phyloP scores from a whole-genome alignment of 1,284 basidiomycete species.

The Puccinia coronata region DNA sequence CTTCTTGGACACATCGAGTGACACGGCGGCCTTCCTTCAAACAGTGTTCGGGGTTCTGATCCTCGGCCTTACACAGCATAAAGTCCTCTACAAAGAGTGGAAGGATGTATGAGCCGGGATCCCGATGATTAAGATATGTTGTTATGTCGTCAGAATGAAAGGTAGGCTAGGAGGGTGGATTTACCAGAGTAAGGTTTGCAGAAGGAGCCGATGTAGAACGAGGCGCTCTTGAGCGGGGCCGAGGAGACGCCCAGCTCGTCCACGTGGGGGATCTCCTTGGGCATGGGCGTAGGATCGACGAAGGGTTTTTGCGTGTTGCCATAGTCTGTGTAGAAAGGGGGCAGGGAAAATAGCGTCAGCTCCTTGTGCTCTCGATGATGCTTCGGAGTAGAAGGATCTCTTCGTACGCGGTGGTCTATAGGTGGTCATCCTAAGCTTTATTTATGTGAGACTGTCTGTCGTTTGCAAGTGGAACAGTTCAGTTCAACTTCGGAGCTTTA shows the following conservation, averaged over 20 bases:
- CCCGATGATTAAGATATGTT: no score
- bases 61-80: constrained; percentile 75
- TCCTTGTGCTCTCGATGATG: not conserved
- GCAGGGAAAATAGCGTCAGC: no score
- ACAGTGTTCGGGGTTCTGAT: constrained; percentile 85
- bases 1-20: constrained; percentile 88
- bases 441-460: no score
- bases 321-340: constrained; percentile 35
- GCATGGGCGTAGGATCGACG: constrained; percentile 68
- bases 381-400: not conserved
- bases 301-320: constrained; percentile 44
- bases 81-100: constrained; percentile 64
- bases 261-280: constrained; percentile 75
- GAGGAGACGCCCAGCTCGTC: constrained; percentile 88
- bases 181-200: constrained; percentile 47
- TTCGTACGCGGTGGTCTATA: constrained; percentile 39
- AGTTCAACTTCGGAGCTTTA: no score
- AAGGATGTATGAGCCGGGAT: no score
- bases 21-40: constrained; percentile 93
- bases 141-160: not conserved
- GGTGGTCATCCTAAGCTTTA: constrained; percentile 21
- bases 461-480: no score
- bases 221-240: constrained; percentile 91
- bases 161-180: not conserved
- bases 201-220: constrained; percentile 96